These are phyloP conservation scores for Debaryomyces tyrocola DNA, from an alignment of 805 yeast species.

Conservation along the genomic window DNA sequence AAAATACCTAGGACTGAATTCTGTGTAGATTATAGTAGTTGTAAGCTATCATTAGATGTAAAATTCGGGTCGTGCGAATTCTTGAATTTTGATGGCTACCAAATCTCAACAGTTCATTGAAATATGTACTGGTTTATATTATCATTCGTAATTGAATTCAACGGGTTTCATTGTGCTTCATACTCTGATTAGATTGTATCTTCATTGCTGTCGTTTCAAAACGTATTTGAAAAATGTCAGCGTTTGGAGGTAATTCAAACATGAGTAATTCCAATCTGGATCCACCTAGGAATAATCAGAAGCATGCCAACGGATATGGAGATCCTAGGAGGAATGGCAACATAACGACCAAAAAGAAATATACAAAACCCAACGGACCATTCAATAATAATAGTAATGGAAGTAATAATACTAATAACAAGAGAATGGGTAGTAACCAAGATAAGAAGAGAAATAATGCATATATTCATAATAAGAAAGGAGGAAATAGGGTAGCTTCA, in stretches of 20 bases:
- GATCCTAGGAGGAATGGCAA: slow-evolving; percentile 9
- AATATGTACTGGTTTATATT: too few species aligned
- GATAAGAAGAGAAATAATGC: slow-evolving; percentile 1
- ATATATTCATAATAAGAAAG: neutral
- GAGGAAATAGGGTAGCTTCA: neutral
- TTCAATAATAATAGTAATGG: neutral
- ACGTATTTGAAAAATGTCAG: slow-evolving; percentile 11
- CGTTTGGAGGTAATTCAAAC: slow-evolving; percentile 14
- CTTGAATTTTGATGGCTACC: neutral
- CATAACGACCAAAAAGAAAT: slow-evolving; percentile 4
- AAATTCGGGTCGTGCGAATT: neutral
- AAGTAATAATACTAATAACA: slow-evolving; percentile 2
- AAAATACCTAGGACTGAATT: too few species aligned
- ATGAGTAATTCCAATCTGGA: slow-evolving; percentile 5
- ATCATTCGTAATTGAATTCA: neutral
- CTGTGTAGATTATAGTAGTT: too few species aligned
- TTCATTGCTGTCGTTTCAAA: neutral
- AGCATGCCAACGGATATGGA: slow-evolving; percentile 7
- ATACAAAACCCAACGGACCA: slow-evolving; percentile 3
- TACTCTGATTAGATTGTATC: neutral
- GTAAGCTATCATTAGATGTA: too few species aligned
- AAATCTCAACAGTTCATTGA: neutral
- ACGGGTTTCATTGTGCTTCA: neutral
- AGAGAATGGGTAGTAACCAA: neutral
- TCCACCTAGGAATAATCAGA: slow-evolving; percentile 6